Base-by-base conservation (phyloP, 176 grass and related monocot genomes). In the Triticum monococcum region DNA sequence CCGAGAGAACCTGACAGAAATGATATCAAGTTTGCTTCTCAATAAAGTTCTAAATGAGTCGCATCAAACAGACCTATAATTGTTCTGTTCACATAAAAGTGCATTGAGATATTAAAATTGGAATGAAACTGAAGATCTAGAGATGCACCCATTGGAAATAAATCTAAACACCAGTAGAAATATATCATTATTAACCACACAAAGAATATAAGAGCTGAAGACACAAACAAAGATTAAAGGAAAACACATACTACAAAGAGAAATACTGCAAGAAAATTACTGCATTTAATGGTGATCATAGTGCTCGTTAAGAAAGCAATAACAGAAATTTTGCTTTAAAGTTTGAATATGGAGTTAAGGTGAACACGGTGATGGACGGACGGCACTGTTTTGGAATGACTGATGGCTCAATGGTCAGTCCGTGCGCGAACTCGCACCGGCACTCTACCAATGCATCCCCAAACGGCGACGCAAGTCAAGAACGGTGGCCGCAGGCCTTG, bases 1-100 rank as follows among this genome's bases (percentile, higher is more conserved):
- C 93, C n/a, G 91, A 95, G 74, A 95, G 80, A 86, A 95, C 91
- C 91, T 95, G 64, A 78, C 9, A 89, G 77, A 83, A 76, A 75
- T 13, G 30, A 48, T 57, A 78, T 18, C 5, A 62, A 78, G 13
- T 5, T 71, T 9, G 26, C 32, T 52, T 64, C 20, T 61, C 11
- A 48, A 68, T 26, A 79, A 71, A 82, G 24, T 12, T 30, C 5
- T 9, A 16, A 80, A 28, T 56, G n/a, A 38, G 62, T 64, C 16
- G 54, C 54, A 73, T 81, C 25, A 67, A 69, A 45, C 36, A 62
- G 76, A 61, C 24, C 25, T 16, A 62, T 35, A 72, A 62, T 33
- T 72, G 10, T 46, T 46, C 18, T 36, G 12, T 69, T 79, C 4
- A 31, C 9, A 79, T 78, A 28, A 78, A 78, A 78, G 31, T 9